Conservation (phyloP, 768 basidiomycete species). For the Psilocybe tampanensis region DNA sequence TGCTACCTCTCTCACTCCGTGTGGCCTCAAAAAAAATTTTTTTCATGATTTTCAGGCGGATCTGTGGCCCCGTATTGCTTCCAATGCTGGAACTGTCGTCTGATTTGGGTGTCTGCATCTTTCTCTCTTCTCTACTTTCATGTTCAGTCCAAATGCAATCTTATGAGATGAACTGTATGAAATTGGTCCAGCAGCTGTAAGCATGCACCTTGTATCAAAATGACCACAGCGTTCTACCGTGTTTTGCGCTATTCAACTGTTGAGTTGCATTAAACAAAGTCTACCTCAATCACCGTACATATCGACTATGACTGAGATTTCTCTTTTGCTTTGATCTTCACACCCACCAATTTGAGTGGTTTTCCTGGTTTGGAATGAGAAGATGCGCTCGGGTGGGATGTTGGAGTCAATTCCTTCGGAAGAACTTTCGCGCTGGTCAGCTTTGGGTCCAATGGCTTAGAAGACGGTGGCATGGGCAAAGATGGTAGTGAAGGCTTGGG, state of each 20-base stretch:
- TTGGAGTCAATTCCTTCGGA: background rate
- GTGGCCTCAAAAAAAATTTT: conserved; percentile 4
- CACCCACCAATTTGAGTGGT: conserved; percentile 35
- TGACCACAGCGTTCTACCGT: no score
- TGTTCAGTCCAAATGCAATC: conserved; percentile 11
- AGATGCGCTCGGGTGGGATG: background rate
- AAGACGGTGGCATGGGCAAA: conserved; percentile 19
- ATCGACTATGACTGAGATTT: conserved; percentile 5
- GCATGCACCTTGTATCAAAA: no score
- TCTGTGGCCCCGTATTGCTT: conserved; percentile 99
- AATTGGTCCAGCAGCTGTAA: background rate
- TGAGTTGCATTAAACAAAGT: background rate
- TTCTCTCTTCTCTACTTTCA: conserved; percentile 19
- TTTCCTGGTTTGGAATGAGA: conserved; percentile 13
- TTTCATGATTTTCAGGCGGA: conserved; percentile 64
- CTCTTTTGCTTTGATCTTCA: conserved; percentile 43
- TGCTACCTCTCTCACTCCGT: background rate
- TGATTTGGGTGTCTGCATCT: conserved; percentile 41
- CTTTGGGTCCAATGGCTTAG: background rate
- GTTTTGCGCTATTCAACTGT: background rate
- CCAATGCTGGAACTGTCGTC: conserved; percentile 98
- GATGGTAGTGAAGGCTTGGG: conserved; percentile 25
- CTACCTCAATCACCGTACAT: background rate
- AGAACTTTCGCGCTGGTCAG: background rate
- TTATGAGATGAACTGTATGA: conserved; percentile 5